Percentiles rank a stretch among this genome's conserved stretches.
phyloP scores from a whole-genome alignment of 768 basidiomycete genomes.

The Leccinum olivaceopallidum region DNA sequence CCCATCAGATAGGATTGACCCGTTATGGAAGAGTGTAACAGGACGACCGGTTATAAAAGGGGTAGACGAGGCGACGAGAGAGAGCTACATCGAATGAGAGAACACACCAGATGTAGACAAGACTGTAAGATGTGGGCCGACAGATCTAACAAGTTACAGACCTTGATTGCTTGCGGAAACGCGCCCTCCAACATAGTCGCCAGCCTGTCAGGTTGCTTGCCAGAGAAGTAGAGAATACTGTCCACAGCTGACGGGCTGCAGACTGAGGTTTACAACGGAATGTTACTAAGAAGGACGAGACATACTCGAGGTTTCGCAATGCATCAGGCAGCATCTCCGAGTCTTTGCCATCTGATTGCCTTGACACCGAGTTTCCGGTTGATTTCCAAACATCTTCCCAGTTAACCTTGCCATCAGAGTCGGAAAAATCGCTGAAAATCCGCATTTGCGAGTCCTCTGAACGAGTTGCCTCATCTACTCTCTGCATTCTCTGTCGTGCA shows the following conservation, averaged over 20 bases:
- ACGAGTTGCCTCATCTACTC: background rate
- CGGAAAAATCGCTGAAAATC: conserved; percentile 5
- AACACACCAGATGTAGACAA: background rate
- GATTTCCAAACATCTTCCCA: conserved; percentile 58
- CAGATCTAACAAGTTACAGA: conserved; percentile 28
- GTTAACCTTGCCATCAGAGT: conserved; percentile 26
- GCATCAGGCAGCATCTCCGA: conserved; percentile 36
- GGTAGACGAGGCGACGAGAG: conserved; percentile 70
- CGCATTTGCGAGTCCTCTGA: conserved; percentile 3
- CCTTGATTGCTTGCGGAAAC: conserved; percentile 51
- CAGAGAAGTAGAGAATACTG: conserved; percentile 54
- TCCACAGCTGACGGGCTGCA: conserved; percentile 20
- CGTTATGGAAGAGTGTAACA: conserved; percentile 65
- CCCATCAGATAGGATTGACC: conserved; percentile 56
- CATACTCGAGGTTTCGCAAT: conserved; percentile 37
- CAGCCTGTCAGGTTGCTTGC: conserved; percentile 58
- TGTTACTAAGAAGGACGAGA: background rate
- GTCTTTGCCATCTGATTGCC: conserved; percentile 2
- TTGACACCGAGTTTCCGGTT: conserved; percentile 11
- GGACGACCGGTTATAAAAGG: conserved; percentile 79
- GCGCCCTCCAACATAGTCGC: conserved; percentile 38
- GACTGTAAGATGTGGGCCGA: background rate
- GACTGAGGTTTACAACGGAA: conserved; percentile 1
- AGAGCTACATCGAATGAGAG: conserved; percentile 44
- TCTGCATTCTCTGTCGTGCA: conserved; percentile 34